These are phyloP conservation scores for Boletus vinaceobasis DNA, from an alignment of 768 basidiomycete genomes.

Conservation along the genomic window DNA sequence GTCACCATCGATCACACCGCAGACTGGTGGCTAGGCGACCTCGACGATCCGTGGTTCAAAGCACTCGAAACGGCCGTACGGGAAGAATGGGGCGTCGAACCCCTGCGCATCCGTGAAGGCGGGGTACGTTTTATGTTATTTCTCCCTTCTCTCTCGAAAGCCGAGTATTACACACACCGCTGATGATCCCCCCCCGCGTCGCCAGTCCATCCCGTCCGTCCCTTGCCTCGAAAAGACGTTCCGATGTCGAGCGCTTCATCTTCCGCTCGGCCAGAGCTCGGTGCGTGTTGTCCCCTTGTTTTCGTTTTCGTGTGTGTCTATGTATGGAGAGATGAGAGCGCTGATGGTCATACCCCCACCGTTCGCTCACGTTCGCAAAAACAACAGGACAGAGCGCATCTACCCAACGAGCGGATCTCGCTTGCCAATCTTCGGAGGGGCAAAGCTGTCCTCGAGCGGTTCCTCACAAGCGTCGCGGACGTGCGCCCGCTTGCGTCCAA, in stretches of 20 bases:
- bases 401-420: conserved; percentile 91
- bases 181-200: not conserved
- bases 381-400: conserved; percentile 76
- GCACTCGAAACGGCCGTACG: conserved; percentile 78
- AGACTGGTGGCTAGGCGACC: conserved; percentile 94
- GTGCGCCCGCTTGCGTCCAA: not conserved
- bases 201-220: conserved; percentile 87
- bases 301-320: not conserved
- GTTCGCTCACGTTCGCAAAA: not conserved
- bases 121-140: conserved; percentile 58
- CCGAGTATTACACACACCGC: not conserved
- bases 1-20: conserved; percentile 78
- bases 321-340: not conserved
- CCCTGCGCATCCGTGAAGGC: conserved; percentile 88
- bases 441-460: conserved; percentile 73
- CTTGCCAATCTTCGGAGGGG: conserved; percentile 76
- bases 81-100: conserved; percentile 84
- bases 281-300: conserved; percentile 39
- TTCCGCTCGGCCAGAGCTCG: conserved; percentile 91
- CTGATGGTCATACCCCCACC: conserved; percentile 21
- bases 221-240: conserved; percentile 94
- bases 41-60: conserved; percentile 83
- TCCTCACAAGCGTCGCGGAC: conserved; percentile 54
- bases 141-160: not conserved
- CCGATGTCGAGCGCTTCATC: conserved; percentile 81